These are phyloP conservation scores for Sanghuangporus sanghuang DNA, from an alignment of 1,284 basidiomycete genomes.

Conservation along the genomic window DNA sequence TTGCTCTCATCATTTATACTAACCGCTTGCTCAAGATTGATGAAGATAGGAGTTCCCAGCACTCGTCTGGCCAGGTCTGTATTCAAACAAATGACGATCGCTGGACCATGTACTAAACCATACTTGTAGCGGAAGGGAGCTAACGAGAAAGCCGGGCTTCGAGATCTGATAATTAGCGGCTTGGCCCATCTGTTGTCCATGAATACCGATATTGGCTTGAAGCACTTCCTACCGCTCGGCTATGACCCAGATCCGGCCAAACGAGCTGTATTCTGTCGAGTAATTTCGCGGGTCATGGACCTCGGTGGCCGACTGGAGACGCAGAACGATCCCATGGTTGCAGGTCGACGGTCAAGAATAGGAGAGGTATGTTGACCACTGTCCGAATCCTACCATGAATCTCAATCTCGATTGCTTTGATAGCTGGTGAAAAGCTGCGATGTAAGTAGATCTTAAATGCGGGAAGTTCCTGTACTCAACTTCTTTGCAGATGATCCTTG, in stretches of 20 bases:
- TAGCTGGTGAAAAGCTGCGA: constrained; percentile 72
- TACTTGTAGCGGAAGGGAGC: constrained; percentile 1
- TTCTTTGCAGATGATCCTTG: constrained; percentile 59
- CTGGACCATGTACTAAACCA: neutral
- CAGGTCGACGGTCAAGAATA: constrained; percentile 51
- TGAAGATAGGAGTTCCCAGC: constrained; percentile 14
- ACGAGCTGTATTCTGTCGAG: constrained; percentile 80
- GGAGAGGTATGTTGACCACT: constrained; percentile 55
- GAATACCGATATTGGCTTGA: constrained; percentile 86
- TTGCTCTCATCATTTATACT: neutral
- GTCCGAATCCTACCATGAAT: neutral
- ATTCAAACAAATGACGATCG: neutral
- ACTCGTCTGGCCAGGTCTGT: constrained; percentile 8
- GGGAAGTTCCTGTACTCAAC: neutral
- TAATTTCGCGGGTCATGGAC: constrained; percentile 82
- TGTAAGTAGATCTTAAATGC: constrained; percentile 36
- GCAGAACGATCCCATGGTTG: constrained; percentile 47
- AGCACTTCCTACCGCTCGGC: constrained; percentile 79
- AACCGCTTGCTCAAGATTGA: neutral
- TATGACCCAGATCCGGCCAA: constrained; percentile 74
- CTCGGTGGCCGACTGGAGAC: constrained; percentile 73
- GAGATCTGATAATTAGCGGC: constrained; percentile 71
- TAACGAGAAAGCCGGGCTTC: constrained; percentile 28
- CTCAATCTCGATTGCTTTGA: neutral
- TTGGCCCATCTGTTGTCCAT: constrained; percentile 78